Evolutionary conservation across 768 basidiomycete species (phyloP).

Genomic region (Antrodiella citrinella): DNA sequence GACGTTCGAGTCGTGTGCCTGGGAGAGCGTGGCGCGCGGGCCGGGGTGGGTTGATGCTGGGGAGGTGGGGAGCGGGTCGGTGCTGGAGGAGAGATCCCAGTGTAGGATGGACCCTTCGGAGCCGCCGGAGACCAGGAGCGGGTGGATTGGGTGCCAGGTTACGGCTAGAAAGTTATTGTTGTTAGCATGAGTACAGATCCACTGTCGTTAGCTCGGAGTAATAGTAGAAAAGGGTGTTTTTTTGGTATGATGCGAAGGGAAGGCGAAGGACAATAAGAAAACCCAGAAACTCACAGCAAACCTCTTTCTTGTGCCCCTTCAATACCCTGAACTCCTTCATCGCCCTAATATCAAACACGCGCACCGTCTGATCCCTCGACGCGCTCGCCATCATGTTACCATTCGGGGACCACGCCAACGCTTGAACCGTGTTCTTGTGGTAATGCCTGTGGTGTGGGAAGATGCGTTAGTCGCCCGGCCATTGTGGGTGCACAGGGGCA

Average conservation of each 20-base stretch:
- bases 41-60: slow-evolving; percentile 25
- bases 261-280: background rate
- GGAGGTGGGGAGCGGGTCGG: slow-evolving; percentile 43
- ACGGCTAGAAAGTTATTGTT: slow-evolving; percentile 44
- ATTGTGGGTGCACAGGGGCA: background rate
- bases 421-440: slow-evolving; percentile 96
- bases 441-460: slow-evolving; percentile 54
- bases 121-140: slow-evolving; percentile 87
- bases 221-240: background rate
- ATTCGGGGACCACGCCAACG: slow-evolving; percentile 87
- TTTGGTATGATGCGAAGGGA: background rate
- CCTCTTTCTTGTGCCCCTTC: slow-evolving; percentile 97
- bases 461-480: background rate
- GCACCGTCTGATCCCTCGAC: slow-evolving; percentile 88
- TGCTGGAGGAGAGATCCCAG: slow-evolving; percentile 72
- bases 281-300: slow-evolving; percentile 80
- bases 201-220: background rate
- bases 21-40: slow-evolving; percentile 81
- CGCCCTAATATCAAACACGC: slow-evolving; percentile 95
- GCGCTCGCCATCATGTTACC: slow-evolving; percentile 93
- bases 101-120: slow-evolving; percentile 91
- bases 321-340: slow-evolving; percentile 93
- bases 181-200: too few relatives aligned
- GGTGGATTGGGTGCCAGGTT: slow-evolving; percentile 94
- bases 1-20: slow-evolving; percentile 97